These are phyloP conservation scores for Leccinum longicurvipes DNA, from an alignment of 768 basidiomycete genomes.

Conservation along the genomic window DNA sequence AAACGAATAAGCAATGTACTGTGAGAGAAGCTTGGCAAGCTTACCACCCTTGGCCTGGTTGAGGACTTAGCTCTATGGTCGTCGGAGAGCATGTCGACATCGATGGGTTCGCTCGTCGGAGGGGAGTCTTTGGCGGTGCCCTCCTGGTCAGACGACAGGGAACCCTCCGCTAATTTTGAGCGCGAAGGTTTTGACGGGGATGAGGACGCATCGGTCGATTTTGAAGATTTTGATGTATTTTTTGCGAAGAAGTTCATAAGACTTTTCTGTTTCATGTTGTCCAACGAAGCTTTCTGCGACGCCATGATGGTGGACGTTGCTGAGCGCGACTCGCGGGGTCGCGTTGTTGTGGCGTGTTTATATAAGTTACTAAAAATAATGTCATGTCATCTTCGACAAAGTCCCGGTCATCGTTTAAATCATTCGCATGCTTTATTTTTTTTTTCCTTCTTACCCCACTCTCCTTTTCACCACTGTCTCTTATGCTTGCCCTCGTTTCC, in stretches of 20 bases:
- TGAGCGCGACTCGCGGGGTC: background rate
- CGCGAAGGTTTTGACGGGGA: conserved; percentile 32
- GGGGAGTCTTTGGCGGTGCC: conserved; percentile 57
- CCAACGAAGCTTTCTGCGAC: conserved; percentile 27
- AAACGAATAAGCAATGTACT: background rate
- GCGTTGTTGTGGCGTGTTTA: conserved; percentile 21
- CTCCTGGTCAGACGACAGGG: conserved; percentile 45
- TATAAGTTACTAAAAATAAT: background rate
- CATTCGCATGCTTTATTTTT: background rate
- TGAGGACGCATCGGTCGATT: conserved; percentile 28
- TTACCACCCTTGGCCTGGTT: conserved; percentile 32
- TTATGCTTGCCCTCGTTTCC: conserved; percentile 21
- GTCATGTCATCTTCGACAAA: background rate
- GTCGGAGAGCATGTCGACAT: conserved; percentile 67
- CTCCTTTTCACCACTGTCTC: conserved; percentile 15
- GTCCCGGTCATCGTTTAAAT: background rate
- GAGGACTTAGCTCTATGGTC: conserved; percentile 40
- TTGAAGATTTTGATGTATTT: conserved; percentile 17
- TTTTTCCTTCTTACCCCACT: conserved; percentile 1
- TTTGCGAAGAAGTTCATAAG: conserved; percentile 66
- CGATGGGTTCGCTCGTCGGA: conserved; percentile 74
- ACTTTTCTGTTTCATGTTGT: conserved; percentile 67
- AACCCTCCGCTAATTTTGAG: conserved; percentile 41
- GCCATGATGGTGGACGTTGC: conserved; percentile 13
- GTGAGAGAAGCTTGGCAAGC: conserved; percentile 10